Base-by-base conservation (phyloP, 108 stramenopile species). In the Cyclostephanos invisitatus region DNA sequence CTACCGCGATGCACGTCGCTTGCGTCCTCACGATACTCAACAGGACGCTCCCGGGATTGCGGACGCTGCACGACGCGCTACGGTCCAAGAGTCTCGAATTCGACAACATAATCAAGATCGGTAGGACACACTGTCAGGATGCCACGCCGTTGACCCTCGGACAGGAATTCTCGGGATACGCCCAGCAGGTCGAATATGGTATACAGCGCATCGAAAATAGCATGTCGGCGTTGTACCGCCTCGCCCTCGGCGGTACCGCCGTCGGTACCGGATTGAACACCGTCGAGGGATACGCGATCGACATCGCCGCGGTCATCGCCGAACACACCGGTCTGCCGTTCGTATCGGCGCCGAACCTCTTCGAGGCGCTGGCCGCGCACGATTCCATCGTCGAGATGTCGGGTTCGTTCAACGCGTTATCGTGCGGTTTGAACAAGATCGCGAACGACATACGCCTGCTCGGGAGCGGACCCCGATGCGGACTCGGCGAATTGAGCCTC, bases 81-180 rank as follows among this genome's bases (percentile, higher is more conserved):
- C 28, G 78, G 17, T 71, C 70, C 15, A 98, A 99, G 72, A 75
- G 77, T 11, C 73, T 56, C 6, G 90, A 92, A 60, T 99, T 92
- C 64, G 62, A 83, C 14, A 68, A 73, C 56, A 86, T 98, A 54
- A 90, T 99, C 86, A 99, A 99, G 83, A 98, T 98, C 67, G 98
- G 98, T 15, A 86, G 98, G 36, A 99, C 98, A 53, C 98, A 99
- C 81, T 96, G 96, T 64, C 94, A 96, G 84, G 98, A 99, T 81
- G 98, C 98, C 22, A 97, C 97, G 14, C 98, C 98, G 0, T 64
- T 99, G 58, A 98, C 98, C n/a, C 84, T 99, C 20, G 98, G 98
- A 28, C 98, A 99, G 85, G 98, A 98, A 71, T 98, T 99, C 76
- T 77, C 89, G 21, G 98, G 97, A 7, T 99, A 99, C 69, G 92